Percentiles rank a stretch among this genome's conserved stretches.
These are phyloP conservation scores for Trypanosoma grayi DNA, from an alignment of 208 protist genomes.

Conservation along the genomic window DNA sequence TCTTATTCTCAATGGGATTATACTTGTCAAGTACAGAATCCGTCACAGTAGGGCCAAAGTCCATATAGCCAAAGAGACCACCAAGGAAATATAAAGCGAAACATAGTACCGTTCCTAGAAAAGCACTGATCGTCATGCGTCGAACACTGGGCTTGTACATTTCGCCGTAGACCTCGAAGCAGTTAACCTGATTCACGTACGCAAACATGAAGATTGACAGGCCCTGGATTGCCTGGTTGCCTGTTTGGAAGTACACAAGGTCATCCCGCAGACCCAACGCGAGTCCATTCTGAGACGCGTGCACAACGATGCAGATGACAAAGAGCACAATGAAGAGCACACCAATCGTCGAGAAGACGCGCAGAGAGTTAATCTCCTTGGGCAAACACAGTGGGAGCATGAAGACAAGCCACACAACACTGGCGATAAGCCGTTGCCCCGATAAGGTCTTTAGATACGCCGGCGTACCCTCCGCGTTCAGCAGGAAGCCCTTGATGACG, in stretches of 20 bases:
- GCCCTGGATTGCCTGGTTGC: slow-evolving; percentile 48
- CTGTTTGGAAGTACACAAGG: slow-evolving; percentile 43
- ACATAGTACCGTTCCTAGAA: slow-evolving; percentile 40
- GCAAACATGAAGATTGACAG: slow-evolving; percentile 72
- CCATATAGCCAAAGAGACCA: slow-evolving; percentile 77
- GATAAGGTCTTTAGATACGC: slow-evolving; percentile 29
- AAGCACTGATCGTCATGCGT: slow-evolving; percentile 47
- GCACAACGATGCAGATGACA: slow-evolving; percentile 57
- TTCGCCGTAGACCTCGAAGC: slow-evolving; percentile 60
- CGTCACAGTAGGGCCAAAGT: slow-evolving; percentile 51
- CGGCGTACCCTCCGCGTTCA: slow-evolving; percentile 24
- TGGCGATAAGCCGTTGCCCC: slow-evolving; percentile 48
- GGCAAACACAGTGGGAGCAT: slow-evolving; percentile 81
- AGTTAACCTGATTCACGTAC: slow-evolving; percentile 73
- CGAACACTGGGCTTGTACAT: slow-evolving; percentile 46
- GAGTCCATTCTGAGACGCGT: slow-evolving; percentile 36
- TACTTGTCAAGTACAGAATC: slow-evolving; percentile 60
- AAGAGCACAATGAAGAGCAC: slow-evolving; percentile 74
- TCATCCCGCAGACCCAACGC: slow-evolving; percentile 25
- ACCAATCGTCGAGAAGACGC: slow-evolving; percentile 58
- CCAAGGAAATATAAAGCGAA: slow-evolving; percentile 69
- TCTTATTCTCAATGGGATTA: slow-evolving; percentile 43
- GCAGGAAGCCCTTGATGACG: slow-evolving; percentile 37
- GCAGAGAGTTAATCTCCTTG: slow-evolving; percentile 82
- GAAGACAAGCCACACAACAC: slow-evolving; percentile 50